Evolutionary conservation across 2,329 filamentous ascomycete genomes (phyloP), one percentile per base, ranked within the genome.

Genomic region (Ophiostoma perfectum): DNA sequence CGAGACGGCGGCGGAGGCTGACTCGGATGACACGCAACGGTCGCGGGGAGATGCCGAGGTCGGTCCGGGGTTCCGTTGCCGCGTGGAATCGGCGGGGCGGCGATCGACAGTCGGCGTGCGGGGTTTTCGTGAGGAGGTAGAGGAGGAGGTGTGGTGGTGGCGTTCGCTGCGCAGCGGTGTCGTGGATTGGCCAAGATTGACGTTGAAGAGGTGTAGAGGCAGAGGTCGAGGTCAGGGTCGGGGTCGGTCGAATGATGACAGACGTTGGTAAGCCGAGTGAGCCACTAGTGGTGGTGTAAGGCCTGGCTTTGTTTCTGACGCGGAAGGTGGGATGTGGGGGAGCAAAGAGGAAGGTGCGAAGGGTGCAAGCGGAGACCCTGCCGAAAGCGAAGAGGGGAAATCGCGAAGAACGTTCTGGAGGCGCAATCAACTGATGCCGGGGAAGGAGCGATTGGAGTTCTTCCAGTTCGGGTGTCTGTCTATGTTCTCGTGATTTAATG

Each of bases 311-410:
- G 58, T 27, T 38, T 62, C 55, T 62, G 58, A 18, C 45, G 45
- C 58, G 36, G 58, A 62, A 62, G 58, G 58, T 62, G 58, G 58
- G 36, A 62, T 62, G 58, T 62, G 58, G 58, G 38, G 58, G 58
- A n/a, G 36, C 36, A 36, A 62, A 62, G 58, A n/a, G 55, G 36
- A 62, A 62, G 58, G 58, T 62, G 58, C 36, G 11, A 36, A 62
- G 58, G 18, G 55, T 60, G 49, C 45, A 52, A 62, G 58, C 58
- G 58, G 58, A 62, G 58, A 62, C 58, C 14, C 58, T 62, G 58
- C 58, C 12, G 58, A 27, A 27, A 27, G 27, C 27, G 27, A 62
- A 62, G 58, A 62, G 58, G 58, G 58, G 58, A 62, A 62, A 27
- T 9, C 49, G 11, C 27, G n/a, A 55, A 55, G 49, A 55, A 55